phyloP scores from a whole-genome alignment of 495 filamentous ascomycete species.

The Haplographium delicatum region DNA sequence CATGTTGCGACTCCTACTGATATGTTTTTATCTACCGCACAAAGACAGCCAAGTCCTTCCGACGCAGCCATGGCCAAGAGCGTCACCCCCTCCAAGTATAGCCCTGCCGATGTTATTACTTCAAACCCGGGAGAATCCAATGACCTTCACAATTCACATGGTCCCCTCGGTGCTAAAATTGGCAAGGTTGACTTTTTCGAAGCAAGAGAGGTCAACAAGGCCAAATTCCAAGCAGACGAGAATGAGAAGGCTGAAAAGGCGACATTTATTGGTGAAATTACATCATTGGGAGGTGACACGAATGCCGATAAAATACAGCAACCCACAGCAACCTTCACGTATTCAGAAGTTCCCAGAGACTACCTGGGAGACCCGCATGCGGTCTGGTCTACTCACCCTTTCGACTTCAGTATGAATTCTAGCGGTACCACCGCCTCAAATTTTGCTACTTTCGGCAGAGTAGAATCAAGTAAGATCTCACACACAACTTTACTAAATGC shows the following conservation, averaged over 20 bases:
- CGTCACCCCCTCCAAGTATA: not conserved
- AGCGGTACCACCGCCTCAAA: not conserved
- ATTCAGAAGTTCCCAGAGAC: not conserved
- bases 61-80: constrained; percentile 40
- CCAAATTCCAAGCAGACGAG: constrained; percentile 4
- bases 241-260: not conserved
- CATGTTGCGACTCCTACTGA: not conserved
- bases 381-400: not conserved
- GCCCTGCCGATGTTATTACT: not conserved
- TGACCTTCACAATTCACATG: too few relatives aligned
- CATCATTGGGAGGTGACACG: not conserved
- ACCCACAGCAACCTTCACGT: not conserved
- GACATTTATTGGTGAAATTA: not conserved
- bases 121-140: too few relatives aligned
- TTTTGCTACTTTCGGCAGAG: not conserved
- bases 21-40: not conserved
- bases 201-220: constrained; percentile 23
- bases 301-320: not conserved
- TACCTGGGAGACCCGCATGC: not conserved
- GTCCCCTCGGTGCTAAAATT: constrained; percentile 20
- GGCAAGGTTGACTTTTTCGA: constrained; percentile 24
- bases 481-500: not conserved
- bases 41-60: constrained; percentile 35
- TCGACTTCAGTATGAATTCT: not conserved
- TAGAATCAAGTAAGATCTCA: not conserved